Base-by-base conservation (phyloP, 805 yeast genomes). In the Grigorovia jiainica region DNA sequence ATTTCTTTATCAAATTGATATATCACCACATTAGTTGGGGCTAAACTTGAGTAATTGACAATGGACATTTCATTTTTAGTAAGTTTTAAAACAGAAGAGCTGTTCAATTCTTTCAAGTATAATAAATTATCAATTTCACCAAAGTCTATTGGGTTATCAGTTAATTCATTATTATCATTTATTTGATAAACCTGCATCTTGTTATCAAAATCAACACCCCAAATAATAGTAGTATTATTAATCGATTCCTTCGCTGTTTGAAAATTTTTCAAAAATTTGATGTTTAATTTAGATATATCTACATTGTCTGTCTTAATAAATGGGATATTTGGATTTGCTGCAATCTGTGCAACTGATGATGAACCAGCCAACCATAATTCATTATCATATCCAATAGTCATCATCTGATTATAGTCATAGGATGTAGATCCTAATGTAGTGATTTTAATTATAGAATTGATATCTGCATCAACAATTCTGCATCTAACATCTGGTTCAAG, bases 351-450 rank as follows among this genome's bases (percentile, higher is more conserved):
- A 8, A 41, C 19, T 7, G 44, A 41, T 13, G 40, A 30, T 16
- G 32, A 19, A 13, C 44, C 36, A 15, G 36, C 31, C 11, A 41
- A 11, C 44, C 44, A 41, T 1, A 36, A n/a, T 17, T 37, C 36
- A 23, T 31, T 32, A 5, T 36, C 23, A 10, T 18, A 23, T 9
- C 19, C 31, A 15, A 30, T 20, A 10, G 35, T 23, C 4, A 41
- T 32, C 16, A 36, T 31, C 11, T 15, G 16, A 15, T 25, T 31
- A 18, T 41, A 36, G 1, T 16, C 11, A 23, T 36, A 24, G 17
- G 41, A 33, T 17, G 27, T 25, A 4, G 40, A 30, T 3, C 16
- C 31, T 27, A 27, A 27, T 6, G 31, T 27, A 13, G 11, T 15
- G 6, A 15, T 11, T 15, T 10, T 13, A 15, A 27, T 13, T 4